Percentiles rank a stretch among this genome's conserved stretches.
These are phyloP conservation scores for Choiromyces venosus DNA, from an alignment of 495 filamentous ascomycete species.

Conservation along the genomic window DNA sequence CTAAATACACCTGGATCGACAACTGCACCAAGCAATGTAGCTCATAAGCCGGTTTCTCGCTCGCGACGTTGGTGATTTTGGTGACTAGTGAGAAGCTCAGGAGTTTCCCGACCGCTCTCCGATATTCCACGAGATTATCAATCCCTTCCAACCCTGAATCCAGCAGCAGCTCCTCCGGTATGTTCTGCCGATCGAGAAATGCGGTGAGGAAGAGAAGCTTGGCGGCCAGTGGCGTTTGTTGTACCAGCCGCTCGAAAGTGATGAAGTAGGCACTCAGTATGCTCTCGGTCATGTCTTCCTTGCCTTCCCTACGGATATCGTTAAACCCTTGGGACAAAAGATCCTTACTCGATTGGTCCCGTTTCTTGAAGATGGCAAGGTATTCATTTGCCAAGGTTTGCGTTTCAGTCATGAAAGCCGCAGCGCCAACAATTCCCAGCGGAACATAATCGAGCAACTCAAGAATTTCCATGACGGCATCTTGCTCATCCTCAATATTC, in stretches of 20 bases:
- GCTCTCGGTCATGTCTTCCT: slow-evolving; percentile 38
- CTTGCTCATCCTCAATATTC: not conserved
- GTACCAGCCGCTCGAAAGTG: slow-evolving; percentile 47
- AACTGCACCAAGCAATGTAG: slow-evolving; percentile 14
- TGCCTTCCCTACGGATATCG: slow-evolving; percentile 33
- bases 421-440: slow-evolving; percentile 17
- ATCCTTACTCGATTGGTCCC: not conserved
- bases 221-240: slow-evolving; percentile 33
- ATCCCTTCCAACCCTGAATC: not conserved
- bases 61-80: not conserved
- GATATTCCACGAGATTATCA: not conserved
- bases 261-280: slow-evolving; percentile 48
- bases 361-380: no score
- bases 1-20: slow-evolving; percentile 1
- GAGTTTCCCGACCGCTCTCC: not conserved
- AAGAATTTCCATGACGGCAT: slow-evolving; percentile 5
- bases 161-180: slow-evolving; percentile 32
- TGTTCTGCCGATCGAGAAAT: slow-evolving; percentile 41
- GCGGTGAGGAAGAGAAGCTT: slow-evolving; percentile 42
- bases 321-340: slow-evolving; percentile 20
- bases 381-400: not conserved
- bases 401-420: slow-evolving; percentile 6
- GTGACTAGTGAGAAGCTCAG: slow-evolving; percentile 2
- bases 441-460: slow-evolving; percentile 15
- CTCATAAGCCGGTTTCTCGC: not conserved